Base-by-base conservation (phyloP, 73 alveolate genomes). In the Paraurostyla sp. region DNA sequence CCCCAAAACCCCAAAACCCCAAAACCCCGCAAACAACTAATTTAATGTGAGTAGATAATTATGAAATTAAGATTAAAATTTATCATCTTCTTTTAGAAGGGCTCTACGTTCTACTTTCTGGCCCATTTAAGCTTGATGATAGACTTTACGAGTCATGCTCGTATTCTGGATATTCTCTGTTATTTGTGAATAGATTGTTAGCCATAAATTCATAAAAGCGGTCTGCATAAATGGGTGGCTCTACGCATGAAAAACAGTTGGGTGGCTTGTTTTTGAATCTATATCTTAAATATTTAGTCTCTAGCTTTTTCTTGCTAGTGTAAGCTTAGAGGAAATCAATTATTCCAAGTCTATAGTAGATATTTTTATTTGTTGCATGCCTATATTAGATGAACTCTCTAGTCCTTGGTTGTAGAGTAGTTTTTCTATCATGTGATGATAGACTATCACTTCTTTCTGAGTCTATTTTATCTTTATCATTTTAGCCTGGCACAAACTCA, bases 161-260 rank as follows among this genome's bases (percentile, higher is more conserved):
- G 32, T 50, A 60, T 3, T 16, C 45, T 16, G 78, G 78, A 60
- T 29, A 60, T 30, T 30, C 50, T 60, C 78, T 60, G 4, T 25
- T 11, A 27, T 45, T 11, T 29, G 13, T 51, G 48, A 75, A 75
- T 7, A 75, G 75, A 33, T 75, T 75, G 16, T 75, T 49, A 18
- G 25, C 32, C 76, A 75, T 43, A 49, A 75, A 75, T 22, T 75
- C 60, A 32, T 43, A 49, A 49, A 75, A 75, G n/a, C 87, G 42
- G 33, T 49, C 73, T 16, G 76, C 87, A 46, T 75, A 75, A 27
- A 50, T 43, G 4, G 75, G 22, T 2, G 87, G 87, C 23, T 40
- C 69, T 11, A 75, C 87, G 52, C 87, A 75, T 7, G 87, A 75
- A 49, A 75, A 75, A 29, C 60, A 40, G 20, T 48, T 49, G 4